These are phyloP conservation scores for Populus tomentosa DNA, from an alignment of 441 rosid genomes.

Conservation along the genomic window DNA sequence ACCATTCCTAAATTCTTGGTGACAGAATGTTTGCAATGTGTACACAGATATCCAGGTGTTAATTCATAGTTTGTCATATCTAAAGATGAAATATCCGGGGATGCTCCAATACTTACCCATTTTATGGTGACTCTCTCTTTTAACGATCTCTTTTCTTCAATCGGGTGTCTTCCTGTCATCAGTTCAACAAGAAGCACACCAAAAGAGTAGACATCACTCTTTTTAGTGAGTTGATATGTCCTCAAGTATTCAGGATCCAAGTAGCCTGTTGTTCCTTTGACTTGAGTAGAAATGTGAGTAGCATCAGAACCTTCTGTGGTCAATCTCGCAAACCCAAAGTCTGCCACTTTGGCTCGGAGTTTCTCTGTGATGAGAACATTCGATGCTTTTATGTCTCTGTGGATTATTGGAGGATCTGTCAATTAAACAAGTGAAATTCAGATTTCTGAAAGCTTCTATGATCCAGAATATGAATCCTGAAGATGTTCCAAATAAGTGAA, in stretches of 20 bases:
- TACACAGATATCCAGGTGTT: not conserved
- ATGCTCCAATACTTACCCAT: conserved; percentile 43
- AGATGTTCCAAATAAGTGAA: not conserved
- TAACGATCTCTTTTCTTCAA: conserved; percentile 37
- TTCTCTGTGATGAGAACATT: conserved; percentile 63
- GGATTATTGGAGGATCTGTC: conserved; percentile 83
- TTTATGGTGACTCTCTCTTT: conserved; percentile 45
- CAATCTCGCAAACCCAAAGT: conserved; percentile 58
- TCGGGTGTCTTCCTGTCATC: conserved; percentile 59
- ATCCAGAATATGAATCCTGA: not conserved
- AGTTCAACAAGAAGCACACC: conserved; percentile 65
- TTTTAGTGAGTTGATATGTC: conserved; percentile 60
- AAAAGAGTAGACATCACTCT: conserved; percentile 71
- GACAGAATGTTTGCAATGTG: not conserved
- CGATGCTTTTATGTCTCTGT: conserved; percentile 82
- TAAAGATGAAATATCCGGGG: not conserved
- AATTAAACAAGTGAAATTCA: conserved; percentile 15
- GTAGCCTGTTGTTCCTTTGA: conserved; percentile 68
- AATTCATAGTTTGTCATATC: not conserved
- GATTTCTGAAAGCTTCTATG: conserved; percentile 3
- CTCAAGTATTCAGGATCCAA: conserved; percentile 66
- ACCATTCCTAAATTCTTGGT: not conserved
- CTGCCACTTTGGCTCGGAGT: conserved; percentile 56
- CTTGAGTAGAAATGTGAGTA: conserved; percentile 62
- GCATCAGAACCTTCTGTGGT: conserved; percentile 35